Base-by-base conservation (phyloP, 2,329 filamentous ascomycete species). In the Hymenotorrendiella dingleyae region DNA sequence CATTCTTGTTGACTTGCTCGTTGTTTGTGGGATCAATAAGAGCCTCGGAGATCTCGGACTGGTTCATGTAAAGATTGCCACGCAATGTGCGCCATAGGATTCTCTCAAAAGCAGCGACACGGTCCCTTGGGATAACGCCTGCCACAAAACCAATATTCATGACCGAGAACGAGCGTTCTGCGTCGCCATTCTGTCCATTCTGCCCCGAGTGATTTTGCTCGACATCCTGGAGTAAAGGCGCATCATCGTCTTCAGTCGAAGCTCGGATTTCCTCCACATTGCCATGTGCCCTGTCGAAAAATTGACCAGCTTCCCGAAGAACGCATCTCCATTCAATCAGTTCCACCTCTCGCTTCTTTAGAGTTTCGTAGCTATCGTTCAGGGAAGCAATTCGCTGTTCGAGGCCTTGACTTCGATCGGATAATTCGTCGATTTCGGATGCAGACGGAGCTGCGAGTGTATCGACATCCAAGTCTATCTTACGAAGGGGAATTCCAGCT, bases 71-170 rank as follows among this genome's bases (percentile, higher is more conserved):
- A 51, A 98, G 72, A 67, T 98, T 98, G 59, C 93, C 93, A 64
- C 93, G 88, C 30, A 98, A 79, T 0, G 94, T 96, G 59, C 93
- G 82, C 93, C 93, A 98, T 39, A 98, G 74, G 55, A 98, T 98
- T 46, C 93, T 84, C 70, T 98, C 94, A 62, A 98, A 98, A 20
- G 91, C 86, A 11, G 84, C 90, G 47, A 98, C 91, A 38, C 91
- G 82, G 61, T 97, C 91, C 42, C 93, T 81, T 27, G 86, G 80
- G 57, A 98, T 97, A 56, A 97, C 93, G 67, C 93, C 93, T 42
- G 93, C 86, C 40, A 98, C 91, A 59, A 98, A 98, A 8, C 93
- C 93, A 62, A 98, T 98, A 69, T 97, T 96, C 86, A 97, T 94
- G 49, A 89, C 88, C 5, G 88, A 93, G 66, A 98, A 96, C 30